phyloP scores from a whole-genome alignment of 352 stramenopile genomes.

The Globisporangium spiculum region DNA sequence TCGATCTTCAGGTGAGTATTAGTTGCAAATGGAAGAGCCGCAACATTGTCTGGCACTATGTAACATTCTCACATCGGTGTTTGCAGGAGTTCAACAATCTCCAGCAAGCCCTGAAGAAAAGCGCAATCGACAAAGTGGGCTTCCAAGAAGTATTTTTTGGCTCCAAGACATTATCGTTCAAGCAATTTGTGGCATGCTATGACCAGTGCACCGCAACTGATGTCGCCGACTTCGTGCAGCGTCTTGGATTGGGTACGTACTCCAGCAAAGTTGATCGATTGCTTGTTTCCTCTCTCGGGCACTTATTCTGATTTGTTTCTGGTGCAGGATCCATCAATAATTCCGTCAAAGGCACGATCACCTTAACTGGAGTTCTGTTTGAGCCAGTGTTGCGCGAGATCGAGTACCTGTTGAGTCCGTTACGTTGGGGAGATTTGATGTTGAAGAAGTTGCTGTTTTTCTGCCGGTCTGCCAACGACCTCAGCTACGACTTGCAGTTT shows the following conservation, averaged over 20 bases:
- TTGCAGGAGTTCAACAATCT: constrained; percentile 61
- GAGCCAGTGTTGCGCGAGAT: constrained; percentile 27
- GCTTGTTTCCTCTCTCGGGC: background rate
- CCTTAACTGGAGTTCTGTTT: constrained; percentile 26
- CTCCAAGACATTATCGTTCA: constrained; percentile 23
- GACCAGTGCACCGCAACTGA: constrained; percentile 34
- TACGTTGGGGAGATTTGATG: constrained; percentile 31
- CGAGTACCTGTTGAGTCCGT: constrained; percentile 26
- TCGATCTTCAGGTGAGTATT: constrained; percentile 33
- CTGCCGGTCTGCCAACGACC: constrained; percentile 32
- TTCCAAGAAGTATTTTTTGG: constrained; percentile 40
- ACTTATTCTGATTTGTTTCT: background rate
- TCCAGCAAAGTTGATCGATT: background rate
- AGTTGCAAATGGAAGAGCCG: background rate
- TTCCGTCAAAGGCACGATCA: constrained; percentile 29
- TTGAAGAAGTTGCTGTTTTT: constrained; percentile 37
- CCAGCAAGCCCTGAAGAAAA: constrained; percentile 44
- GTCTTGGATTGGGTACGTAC: constrained; percentile 42
- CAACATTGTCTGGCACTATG: background rate
- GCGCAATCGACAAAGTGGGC: constrained; percentile 32
- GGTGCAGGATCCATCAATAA: constrained; percentile 34
- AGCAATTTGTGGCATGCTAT: constrained; percentile 39
- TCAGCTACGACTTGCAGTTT: constrained; percentile 39
- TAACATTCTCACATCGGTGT: background rate
- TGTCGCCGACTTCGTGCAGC: constrained; percentile 28